Percentiles rank a stretch among this genome's conserved stretches.
Evolutionary conservation across 805 yeast species (phyloP).

Genomic region (Kodamaea fukazawae): DNA sequence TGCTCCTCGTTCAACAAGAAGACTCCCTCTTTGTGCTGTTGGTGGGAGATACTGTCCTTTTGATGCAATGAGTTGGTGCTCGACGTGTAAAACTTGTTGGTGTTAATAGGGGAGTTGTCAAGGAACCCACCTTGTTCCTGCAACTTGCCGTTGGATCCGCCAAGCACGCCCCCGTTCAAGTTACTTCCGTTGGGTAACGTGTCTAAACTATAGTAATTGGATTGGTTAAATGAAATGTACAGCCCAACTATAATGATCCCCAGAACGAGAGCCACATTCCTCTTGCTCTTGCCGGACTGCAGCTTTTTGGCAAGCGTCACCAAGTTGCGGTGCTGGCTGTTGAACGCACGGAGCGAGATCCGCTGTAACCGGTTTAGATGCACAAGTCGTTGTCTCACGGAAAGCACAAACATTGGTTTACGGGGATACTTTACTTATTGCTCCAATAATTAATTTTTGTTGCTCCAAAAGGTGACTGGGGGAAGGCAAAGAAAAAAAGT

Average conservation of each 20-base stretch:
- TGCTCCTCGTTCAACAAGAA: constrained; percentile 63
- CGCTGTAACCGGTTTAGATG: constrained; percentile 17
- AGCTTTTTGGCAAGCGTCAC: constrained; percentile 8
- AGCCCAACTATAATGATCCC: constrained; percentile 45
- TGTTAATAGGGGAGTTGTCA: constrained; percentile 13
- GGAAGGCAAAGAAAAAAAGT: background rate
- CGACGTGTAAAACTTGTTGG: constrained; percentile 26
- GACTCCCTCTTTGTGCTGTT: constrained; percentile 53
- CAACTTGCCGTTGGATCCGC: constrained; percentile 1
- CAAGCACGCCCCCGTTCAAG: constrained; percentile 10
- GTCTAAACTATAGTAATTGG: constrained; percentile 42
- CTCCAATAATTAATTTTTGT: too few relatives aligned
- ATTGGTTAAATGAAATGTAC: constrained; percentile 37
- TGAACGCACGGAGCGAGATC: constrained; percentile 3
- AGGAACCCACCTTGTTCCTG: constrained; percentile 6
- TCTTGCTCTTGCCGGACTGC: constrained; percentile 10
- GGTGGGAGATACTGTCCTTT: constrained; percentile 40
- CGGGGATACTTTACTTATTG: too few relatives aligned
- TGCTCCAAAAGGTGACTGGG: background rate
- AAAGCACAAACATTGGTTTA: constrained; percentile 19
- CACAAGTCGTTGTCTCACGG: constrained; percentile 20
- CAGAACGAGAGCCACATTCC: constrained; percentile 39
- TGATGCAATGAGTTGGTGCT: constrained; percentile 47
- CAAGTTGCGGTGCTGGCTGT: constrained; percentile 6
- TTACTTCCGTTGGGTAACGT: constrained; percentile 26